Base-by-base conservation (phyloP, 331 rosid genomes). In the Ulmus americana region DNA sequence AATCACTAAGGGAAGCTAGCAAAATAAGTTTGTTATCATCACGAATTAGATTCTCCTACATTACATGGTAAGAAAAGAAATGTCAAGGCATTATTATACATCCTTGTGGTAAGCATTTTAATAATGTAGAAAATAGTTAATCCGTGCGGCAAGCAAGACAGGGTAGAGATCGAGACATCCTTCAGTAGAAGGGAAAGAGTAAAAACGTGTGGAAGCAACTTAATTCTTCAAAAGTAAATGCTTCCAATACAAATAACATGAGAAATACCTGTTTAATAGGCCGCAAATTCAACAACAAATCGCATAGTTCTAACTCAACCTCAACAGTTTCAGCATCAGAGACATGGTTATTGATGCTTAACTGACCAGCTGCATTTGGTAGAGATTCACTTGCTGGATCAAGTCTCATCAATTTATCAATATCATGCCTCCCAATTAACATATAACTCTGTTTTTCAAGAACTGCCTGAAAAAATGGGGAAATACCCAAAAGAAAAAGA, bases 371-470 rank as follows among this genome's bases (percentile, higher is more conserved):
- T 12, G 67, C 77, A 80, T 76, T 80, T 45, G 90, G 95, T 77
- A 94, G 84, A 77, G 73, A 87, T 49, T 84, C 78, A 82, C 87
- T 87, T 46, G 97, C 86, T 45, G 91, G 84, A 75, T 84, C 96
- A 73, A 82, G 82, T 76, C 83, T 86, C 97, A 94, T 86, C 85
- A 90, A 74, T 79, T 85, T 91, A 69, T 94, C 99, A 38, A 94
- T 83, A 75, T 94, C 99, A 69, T 90, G 84, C 78, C 99, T 87
- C 79, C 99, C 99, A 82, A 94, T 87, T 43, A 94, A 96, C 99
- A 94, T 90, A 67, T 94, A 94, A 74, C 97, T 87, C 84, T 94
- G 99, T 85, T 94, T 94, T 84, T 94, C 99, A 79, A 94, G 90
- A 77, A 94, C 99, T 48, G 97, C 96, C 99, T 94, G 87, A 63